Evolutionary conservation across 2,329 filamentous ascomycete genomes (phyloP).

Genomic region (Thelonectria blattea): DNA sequence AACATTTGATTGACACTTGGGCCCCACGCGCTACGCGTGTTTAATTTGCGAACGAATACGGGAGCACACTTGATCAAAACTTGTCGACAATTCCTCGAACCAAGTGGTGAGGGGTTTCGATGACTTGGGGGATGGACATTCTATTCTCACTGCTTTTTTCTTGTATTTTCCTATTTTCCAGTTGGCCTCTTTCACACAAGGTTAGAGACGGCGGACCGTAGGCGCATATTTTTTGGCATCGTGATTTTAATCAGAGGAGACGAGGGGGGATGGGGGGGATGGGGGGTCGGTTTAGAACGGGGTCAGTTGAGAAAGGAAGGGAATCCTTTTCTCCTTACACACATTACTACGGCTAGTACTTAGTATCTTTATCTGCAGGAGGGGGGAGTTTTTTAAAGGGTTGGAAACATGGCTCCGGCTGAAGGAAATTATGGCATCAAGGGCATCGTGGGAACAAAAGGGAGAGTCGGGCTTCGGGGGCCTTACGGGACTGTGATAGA

Average conservation of each 20-base stretch:
- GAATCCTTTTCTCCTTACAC: neutral
- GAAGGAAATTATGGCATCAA: neutral
- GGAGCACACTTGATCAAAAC: too few relatives aligned
- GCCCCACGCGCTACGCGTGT: slow-evolving; percentile 24
- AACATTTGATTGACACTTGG: slow-evolving; percentile 29
- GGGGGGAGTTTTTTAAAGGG: neutral
- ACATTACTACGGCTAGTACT: neutral
- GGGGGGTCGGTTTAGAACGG: neutral
- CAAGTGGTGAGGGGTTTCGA: too few relatives aligned
- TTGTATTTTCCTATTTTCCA: neutral
- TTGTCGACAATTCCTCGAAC: too few relatives aligned
- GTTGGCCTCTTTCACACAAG: neutral
- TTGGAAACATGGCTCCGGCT: neutral
- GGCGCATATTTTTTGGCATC: neutral
- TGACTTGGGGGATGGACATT: too few relatives aligned
- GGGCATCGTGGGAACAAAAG: neutral
- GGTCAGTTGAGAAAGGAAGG: neutral
- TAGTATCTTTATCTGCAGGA: neutral
- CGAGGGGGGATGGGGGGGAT: too few relatives aligned
- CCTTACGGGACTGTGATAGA: neutral
- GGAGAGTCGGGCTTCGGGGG: neutral
- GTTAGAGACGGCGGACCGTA: neutral
- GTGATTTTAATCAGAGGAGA: neutral
- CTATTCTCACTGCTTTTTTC: too few relatives aligned
- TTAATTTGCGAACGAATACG: neutral